Evolutionary conservation across 495 filamentous ascomycete genomes (phyloP).

Genomic region (Aspergillus affinis): DNA sequence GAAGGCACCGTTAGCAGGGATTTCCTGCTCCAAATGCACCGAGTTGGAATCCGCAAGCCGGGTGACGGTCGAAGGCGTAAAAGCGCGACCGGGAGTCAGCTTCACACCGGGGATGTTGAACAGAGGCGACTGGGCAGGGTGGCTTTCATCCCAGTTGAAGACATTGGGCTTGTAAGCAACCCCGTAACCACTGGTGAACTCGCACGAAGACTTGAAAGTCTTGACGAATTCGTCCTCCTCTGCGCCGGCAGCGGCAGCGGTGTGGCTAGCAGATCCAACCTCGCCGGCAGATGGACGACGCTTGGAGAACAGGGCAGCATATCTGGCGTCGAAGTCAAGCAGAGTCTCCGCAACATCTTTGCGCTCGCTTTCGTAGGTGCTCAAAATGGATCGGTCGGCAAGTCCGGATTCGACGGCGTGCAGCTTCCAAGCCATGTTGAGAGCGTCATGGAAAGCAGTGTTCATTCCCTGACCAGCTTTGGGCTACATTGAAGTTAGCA

Average conservation of each 20-base stretch:
- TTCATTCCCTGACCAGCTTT: slow-evolving; percentile 63
- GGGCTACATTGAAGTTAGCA: slow-evolving; percentile 47
- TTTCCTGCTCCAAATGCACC: slow-evolving; percentile 83
- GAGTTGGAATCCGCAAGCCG: slow-evolving; percentile 82
- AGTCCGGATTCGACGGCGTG: slow-evolving; percentile 63
- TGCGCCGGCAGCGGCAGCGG: slow-evolving; percentile 24
- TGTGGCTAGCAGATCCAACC: slow-evolving; percentile 47
- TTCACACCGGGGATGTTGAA: slow-evolving; percentile 63
- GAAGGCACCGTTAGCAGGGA: slow-evolving; percentile 85
- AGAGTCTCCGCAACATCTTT: slow-evolving; percentile 67
- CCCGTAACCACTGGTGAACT: slow-evolving; percentile 66
- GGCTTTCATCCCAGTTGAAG: slow-evolving; percentile 70
- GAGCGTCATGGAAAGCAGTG: slow-evolving; percentile 52
- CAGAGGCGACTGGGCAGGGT: slow-evolving; percentile 68
- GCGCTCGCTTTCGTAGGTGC: slow-evolving; percentile 71
- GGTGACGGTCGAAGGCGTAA: slow-evolving; percentile 75
- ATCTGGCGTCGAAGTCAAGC: slow-evolving; percentile 70
- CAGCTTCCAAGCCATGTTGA: slow-evolving; percentile 84
- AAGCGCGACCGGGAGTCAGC: slow-evolving; percentile 66
- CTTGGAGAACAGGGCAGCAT: slow-evolving; percentile 62
- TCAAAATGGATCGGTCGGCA: slow-evolving; percentile 58
- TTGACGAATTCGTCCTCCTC: slow-evolving; percentile 61
- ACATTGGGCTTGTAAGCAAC: slow-evolving; percentile 60
- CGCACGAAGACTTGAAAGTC: slow-evolving; percentile 63
- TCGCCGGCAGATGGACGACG: slow-evolving; percentile 58